Conservation (phyloP, 1,139 yeast genomes). For the Saccharomyces hybrid region DNA sequence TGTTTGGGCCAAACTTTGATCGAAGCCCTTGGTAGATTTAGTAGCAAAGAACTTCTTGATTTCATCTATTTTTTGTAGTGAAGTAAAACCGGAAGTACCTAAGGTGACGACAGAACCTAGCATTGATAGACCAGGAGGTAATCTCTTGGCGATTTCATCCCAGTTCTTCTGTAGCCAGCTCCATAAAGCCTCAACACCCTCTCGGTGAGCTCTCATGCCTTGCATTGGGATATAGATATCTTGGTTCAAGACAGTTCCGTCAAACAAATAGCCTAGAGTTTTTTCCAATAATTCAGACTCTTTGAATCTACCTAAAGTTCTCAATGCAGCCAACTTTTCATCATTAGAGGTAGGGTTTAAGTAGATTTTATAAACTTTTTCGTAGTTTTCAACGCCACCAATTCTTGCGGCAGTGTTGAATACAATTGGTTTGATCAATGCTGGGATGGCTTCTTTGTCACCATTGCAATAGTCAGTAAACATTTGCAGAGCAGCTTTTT, state of each 20-base stretch:
- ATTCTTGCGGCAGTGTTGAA: slow-evolving; percentile 59
- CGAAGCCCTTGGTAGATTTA: slow-evolving; percentile 65
- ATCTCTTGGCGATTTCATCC: slow-evolving; percentile 53
- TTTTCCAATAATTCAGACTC: slow-evolving; percentile 51
- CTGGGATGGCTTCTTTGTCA: slow-evolving; percentile 59
- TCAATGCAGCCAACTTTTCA: slow-evolving; percentile 70
- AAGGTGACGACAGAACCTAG: slow-evolving; percentile 63
- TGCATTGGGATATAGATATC: slow-evolving; percentile 75
- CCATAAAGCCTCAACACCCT: slow-evolving; percentile 63
- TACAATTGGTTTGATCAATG: slow-evolving; percentile 69
- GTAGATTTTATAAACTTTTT: slow-evolving; percentile 58
- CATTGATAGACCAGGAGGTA: slow-evolving; percentile 82
- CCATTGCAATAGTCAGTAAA: slow-evolving; percentile 59
- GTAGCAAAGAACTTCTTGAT: slow-evolving; percentile 52
- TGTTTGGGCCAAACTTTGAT: slow-evolving; percentile 65
- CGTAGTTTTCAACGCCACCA: slow-evolving; percentile 60
- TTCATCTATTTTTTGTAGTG: slow-evolving; percentile 48
- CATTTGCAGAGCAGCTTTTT: slow-evolving; percentile 46
- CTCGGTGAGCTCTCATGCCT: slow-evolving; percentile 55
- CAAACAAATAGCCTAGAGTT: slow-evolving; percentile 56
- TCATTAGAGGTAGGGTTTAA: slow-evolving; percentile 58
- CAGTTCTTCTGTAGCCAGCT: slow-evolving; percentile 72
- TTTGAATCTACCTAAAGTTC: slow-evolving; percentile 65
- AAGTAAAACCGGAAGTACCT: slow-evolving; percentile 59
- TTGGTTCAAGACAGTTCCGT: slow-evolving; percentile 70